Evolutionary conservation across 2,329 filamentous ascomycete species (phyloP).

Genomic region (Talaromyces sp.): DNA sequence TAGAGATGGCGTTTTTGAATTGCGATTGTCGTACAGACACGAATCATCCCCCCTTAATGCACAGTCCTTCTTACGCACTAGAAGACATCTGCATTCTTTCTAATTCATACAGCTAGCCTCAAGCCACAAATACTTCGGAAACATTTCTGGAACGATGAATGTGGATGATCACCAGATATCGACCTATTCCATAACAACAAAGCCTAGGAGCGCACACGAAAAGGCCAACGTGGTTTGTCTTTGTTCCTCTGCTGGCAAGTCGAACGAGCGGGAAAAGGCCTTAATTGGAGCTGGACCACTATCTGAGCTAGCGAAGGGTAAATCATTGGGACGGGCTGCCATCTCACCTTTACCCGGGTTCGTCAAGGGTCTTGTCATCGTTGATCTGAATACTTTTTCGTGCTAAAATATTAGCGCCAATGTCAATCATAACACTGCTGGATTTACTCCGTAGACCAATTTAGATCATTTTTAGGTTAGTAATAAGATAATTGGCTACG

Average conservation of each 20-base stretch:
- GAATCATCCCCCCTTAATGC: not conserved
- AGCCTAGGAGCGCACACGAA: not conserved
- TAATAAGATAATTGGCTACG: not conserved
- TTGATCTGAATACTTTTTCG: not conserved
- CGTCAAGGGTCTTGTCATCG: constrained; percentile 1
- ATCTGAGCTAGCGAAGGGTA: not conserved
- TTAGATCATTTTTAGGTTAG: not conserved
- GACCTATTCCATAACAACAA: not conserved
- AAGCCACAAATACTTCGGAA: not conserved
- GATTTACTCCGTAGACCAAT: not conserved
- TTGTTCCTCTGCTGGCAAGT: not conserved
- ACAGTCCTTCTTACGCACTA: not conserved
- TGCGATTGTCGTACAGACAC: not conserved
- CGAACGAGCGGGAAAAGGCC: not conserved
- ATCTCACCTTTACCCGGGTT: not conserved
- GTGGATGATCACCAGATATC: not conserved
- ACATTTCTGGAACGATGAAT: not conserved
- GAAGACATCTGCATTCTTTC: not conserved
- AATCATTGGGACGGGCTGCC: not conserved
- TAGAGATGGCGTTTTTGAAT: not conserved
- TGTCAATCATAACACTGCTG: not conserved
- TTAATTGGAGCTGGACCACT: not conserved
- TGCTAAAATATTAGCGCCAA: not conserved
- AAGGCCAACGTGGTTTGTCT: not conserved
- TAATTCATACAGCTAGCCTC: not conserved